Base-by-base conservation (phyloP, 2,329 filamentous ascomycete species). In the Scopulariopsis brevicaulis region DNA sequence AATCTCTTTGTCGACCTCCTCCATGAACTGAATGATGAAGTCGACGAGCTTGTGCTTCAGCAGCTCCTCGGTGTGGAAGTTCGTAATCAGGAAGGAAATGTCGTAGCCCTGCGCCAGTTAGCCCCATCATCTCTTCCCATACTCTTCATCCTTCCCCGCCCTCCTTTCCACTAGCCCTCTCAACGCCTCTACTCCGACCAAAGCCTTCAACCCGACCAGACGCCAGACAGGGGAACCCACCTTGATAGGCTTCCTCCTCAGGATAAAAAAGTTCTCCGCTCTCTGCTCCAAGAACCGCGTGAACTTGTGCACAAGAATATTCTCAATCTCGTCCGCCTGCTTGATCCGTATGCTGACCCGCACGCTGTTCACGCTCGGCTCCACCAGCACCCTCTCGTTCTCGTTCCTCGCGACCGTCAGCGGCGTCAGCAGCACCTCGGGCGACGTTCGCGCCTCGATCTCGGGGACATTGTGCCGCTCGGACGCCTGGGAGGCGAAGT, bases 1-100 rank as follows among this genome's bases (percentile, higher is more conserved):
- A 60, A 99, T 99, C 74, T 99, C 94, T 80, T 99, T 99, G 73
- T 99, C 95, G 4, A 99, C 95, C 72, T 99, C 94, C 73, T 99
- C 93, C 93, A 99, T 97, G 69, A 99, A 99, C 69, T 97, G 87
- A 64, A 99, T 96, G 65, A 99, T 96, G 68, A 99, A 99, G 72
- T 99, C 94, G 37, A 99, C 95, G 65, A 99, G 80, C 78, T 99
- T 97, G 72, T 99, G 93, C 79, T 97, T 97, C 70, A 97, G 73
- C 91, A 99, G 96, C 71, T 95, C 89, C 73, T 97, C 94, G 4
- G 94, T 97, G 68, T 99, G 94, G 78, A 94, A 95, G 75, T 99
- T 99, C 53, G 94, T 99, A 69, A 99, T 96, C 68, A 99, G 73
- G 78, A 99, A 99, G 8, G 92, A 96, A 65, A 99, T 99, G 67